Evolutionary conservation across 2,329 filamentous ascomycete genomes (phyloP), one percentile per base, ranked within the genome.

Genomic region (Penicillium sp.): DNA sequence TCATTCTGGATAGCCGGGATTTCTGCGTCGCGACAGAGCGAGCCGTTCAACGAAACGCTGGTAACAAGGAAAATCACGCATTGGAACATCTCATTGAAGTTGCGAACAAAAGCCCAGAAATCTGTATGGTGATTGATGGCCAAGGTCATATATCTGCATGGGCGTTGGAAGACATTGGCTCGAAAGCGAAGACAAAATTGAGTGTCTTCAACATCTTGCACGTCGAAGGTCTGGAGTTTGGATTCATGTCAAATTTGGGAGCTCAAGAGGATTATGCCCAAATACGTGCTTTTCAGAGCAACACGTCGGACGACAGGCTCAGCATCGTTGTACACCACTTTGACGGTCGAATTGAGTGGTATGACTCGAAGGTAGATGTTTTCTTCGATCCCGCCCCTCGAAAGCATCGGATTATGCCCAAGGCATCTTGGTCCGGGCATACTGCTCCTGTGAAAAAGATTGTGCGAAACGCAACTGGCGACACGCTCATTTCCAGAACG

Each of bases 121-220:
- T 99, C 3, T 95, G 92, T 64, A 82, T 98, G 24, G 87, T 93
- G 9, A 80, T 96, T 48, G 91, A 98, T 73, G 87, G 88, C n/a
- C 80, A 83, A 48, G 93, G 93, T 1, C 87, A 88, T 63, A 91
- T 98, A 89, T 92, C 90, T 42, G 91, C 91, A 0, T 97, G 93
- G 90, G 93, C 91, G 0, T 77, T 99, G 55, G 93, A 98, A 72
- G 93, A 93, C 68, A 84, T 96, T 21, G 88, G 89, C 35, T 87
- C 85, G 65, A 91, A 88, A 68, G 79, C 82, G 31, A 85, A 84
- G 63, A 85, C 84, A 57, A 81, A 83, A 4, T 81, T 86, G 27
- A 86, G 87, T 60, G 84, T 93, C n/a, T 96, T 95, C 78, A 95
- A 91, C 68, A 87, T 97, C 64, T 87, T 91, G 1, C 90, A 96